Conservation (phyloP, 2,329 filamentous ascomycete species). For the Sporothrix phasma region DNA sequence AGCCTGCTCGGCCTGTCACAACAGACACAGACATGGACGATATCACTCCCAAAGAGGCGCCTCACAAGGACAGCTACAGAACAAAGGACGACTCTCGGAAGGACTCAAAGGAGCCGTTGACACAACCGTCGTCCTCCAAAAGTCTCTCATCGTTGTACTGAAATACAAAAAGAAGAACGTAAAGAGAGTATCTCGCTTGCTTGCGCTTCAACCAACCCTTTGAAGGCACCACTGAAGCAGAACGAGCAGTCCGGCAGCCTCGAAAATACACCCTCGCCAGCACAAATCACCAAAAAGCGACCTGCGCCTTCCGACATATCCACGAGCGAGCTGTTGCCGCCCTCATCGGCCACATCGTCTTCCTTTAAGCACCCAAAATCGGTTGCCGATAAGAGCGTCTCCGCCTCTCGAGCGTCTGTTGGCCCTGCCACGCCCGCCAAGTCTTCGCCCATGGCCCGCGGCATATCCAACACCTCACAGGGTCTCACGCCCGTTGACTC, state of each 20-base stretch:
- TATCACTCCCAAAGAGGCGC: neutral
- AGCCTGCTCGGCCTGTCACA: conserved; percentile 21
- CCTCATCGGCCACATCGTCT: conserved; percentile 17
- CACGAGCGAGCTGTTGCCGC: conserved; percentile 21
- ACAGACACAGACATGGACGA: conserved; percentile 1
- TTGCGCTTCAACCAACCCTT: conserved; percentile 35
- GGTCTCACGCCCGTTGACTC: conserved; percentile 41
- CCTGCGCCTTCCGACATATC: conserved; percentile 30
- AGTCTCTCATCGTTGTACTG: conserved; percentile 34
- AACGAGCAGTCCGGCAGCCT: conserved; percentile 33
- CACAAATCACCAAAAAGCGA: conserved; percentile 38
- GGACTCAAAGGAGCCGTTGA: neutral
- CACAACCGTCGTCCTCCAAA: neutral
- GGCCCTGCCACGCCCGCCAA: conserved; percentile 43
- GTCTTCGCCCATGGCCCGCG: conserved; percentile 41
- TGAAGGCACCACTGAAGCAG: conserved; percentile 27
- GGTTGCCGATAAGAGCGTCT: conserved; percentile 31
- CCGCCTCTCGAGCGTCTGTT: conserved; percentile 22
- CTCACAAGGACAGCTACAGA: conserved; percentile 17
- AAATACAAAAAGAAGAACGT: conserved; percentile 39
- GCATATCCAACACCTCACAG: conserved; percentile 43
- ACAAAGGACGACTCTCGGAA: conserved; percentile 14
- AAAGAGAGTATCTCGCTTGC: conserved; percentile 36
- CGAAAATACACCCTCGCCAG: conserved; percentile 31
- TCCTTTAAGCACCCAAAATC: conserved; percentile 26